Evolutionary conservation across 2,329 filamentous ascomycete genomes (phyloP).

Genomic region (Trichoderma polysporum): DNA sequence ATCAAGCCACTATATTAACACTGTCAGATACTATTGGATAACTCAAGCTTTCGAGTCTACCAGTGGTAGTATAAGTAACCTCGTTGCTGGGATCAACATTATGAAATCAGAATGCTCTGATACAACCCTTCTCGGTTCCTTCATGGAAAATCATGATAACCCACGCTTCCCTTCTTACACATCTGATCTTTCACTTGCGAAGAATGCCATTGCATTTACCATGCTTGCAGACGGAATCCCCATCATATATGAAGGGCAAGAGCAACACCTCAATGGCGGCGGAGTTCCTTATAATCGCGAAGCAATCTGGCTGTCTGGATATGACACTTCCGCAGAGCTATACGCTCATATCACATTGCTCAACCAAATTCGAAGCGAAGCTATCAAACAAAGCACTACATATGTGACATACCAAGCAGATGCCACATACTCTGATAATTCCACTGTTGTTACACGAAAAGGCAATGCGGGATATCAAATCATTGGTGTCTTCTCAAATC

Average conservation of each 20-base stretch:
- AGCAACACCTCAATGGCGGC: slow-evolving; percentile 55
- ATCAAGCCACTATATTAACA: not conserved
- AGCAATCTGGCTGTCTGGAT: not conserved
- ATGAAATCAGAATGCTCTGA: slow-evolving; percentile 38
- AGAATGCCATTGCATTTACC: slow-evolving; percentile 60
- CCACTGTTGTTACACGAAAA: not conserved
- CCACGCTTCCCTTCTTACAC: slow-evolving; percentile 52
- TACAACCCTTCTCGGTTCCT: slow-evolving; percentile 47
- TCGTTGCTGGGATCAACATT: slow-evolving; percentile 28
- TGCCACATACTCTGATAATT: not conserved
- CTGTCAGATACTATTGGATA: not conserved
- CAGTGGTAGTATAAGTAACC: slow-evolving; percentile 35
- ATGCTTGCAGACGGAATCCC: slow-evolving; percentile 63
- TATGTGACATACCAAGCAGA: not conserved
- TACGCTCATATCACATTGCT: not conserved
- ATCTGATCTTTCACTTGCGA: slow-evolving; percentile 53
- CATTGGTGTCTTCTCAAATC: not conserved
- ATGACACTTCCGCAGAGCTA: not conserved
- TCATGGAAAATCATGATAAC: slow-evolving; percentile 61
- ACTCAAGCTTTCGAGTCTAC: not conserved
- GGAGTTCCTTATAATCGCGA: slow-evolving; percentile 53
- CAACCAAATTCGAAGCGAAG: not conserved
- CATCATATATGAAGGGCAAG: slow-evolving; percentile 64
- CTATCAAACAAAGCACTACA: not conserved
- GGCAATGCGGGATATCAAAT: not conserved